Conservation (phyloP, 805 yeast species). For the Saturnispora galanensis region DNA sequence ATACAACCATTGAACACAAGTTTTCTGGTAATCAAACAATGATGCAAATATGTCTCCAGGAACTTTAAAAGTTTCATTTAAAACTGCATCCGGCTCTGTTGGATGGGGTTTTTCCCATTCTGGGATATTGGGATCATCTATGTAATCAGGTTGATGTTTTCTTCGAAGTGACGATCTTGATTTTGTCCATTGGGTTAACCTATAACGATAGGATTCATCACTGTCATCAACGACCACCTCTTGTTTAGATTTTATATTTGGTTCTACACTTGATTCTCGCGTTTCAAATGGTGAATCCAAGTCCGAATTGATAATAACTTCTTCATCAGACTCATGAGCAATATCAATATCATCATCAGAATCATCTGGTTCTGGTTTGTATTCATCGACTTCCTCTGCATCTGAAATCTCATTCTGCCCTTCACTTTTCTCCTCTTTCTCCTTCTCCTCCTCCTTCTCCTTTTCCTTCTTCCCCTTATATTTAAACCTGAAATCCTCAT, state of each 20-base stretch:
- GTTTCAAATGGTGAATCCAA: not conserved
- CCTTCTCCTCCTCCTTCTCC: conserved; percentile 17
- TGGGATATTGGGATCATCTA: conserved; percentile 23
- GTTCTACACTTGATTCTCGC: conserved; percentile 1
- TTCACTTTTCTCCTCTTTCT: conserved; percentile 17
- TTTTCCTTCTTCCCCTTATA: conserved; percentile 2
- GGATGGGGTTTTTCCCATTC: conserved; percentile 82
- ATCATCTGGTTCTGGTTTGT: conserved; percentile 16
- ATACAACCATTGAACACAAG: conserved; percentile 97
- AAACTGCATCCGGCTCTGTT: conserved; percentile 56
- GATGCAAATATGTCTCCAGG: conserved; percentile 90
- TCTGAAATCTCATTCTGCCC: conserved; percentile 14
- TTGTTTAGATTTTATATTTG: not conserved
- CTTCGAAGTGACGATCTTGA: conserved; percentile 39
- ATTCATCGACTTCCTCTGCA: conserved; percentile 5
- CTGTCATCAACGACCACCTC: conserved; percentile 56
- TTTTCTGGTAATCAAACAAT: conserved; percentile 86
- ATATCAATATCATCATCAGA: not conserved
- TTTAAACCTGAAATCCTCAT: not conserved
- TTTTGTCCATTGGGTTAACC: conserved; percentile 52
- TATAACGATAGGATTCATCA: conserved; percentile 52
- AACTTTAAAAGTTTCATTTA: conserved; percentile 58
- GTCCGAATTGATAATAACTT: conserved; percentile 7
- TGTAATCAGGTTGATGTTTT: conserved; percentile 21
- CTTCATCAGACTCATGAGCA: conserved; percentile 10